Conservation (phyloP, 176 grass and related monocot genomes). For the Carex littledalei region DNA sequence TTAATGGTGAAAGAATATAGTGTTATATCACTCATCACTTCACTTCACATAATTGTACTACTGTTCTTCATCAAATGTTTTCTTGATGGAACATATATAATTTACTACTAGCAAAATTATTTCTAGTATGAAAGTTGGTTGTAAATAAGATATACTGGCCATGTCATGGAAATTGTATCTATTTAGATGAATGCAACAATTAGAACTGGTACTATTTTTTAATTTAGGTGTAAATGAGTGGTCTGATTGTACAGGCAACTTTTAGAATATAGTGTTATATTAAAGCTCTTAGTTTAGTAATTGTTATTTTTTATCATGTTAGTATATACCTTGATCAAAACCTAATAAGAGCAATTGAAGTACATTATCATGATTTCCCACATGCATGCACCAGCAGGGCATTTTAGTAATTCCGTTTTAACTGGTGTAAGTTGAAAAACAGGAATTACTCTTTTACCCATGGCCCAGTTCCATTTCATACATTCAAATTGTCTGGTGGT, state of each 20-base stretch:
- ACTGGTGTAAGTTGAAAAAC: neutral
- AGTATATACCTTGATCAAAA: neutral
- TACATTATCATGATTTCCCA: neutral
- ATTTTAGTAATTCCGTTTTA: neutral
- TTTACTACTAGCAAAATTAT: neutral
- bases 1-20: neutral
- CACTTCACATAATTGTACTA: neutral
- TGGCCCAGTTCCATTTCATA: neutral
- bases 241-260: neutral
- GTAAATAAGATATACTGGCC: neutral
- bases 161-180: neutral
- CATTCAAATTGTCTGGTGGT: neutral
- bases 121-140: neutral
- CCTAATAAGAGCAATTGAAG: neutral
- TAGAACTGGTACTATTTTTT: neutral
- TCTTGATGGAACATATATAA: neutral
- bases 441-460: neutral
- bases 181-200: neutral
- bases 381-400: neutral
- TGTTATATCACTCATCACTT: neutral
- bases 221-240: neutral
- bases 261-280: neutral
- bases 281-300: neutral
- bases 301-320: neutral
- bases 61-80: neutral